Conservation (phyloP, 306 rosid species). For the Acacia confusa region DNA sequence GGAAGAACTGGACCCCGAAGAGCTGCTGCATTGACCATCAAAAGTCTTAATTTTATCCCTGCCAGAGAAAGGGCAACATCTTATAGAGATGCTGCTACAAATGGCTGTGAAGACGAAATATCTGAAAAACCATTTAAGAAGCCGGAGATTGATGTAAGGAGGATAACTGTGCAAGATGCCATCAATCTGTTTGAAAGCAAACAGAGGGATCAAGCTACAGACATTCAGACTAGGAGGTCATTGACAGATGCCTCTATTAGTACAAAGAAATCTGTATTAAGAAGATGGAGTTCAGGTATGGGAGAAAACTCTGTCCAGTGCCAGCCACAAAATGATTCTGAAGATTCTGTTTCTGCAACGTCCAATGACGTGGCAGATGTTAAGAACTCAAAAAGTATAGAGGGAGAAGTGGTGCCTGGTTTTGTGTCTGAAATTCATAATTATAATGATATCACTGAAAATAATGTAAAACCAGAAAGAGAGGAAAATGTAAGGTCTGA, state of each 20-base stretch:
- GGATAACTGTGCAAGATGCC: constrained; percentile 95
- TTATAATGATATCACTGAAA: constrained; percentile 39
- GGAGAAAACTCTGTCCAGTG: constrained; percentile 63
- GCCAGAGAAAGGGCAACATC: constrained; percentile 55
- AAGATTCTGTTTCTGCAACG: constrained; percentile 46
- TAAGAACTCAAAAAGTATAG: constrained; percentile 40
- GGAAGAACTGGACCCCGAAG: constrained; percentile 89
- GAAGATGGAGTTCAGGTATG: constrained; percentile 95
- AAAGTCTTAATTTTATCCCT: constrained; percentile 77
- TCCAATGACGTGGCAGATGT: constrained; percentile 40
- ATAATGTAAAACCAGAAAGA: constrained; percentile 42
- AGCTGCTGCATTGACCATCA: constrained; percentile 85
- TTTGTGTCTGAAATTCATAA: constrained; percentile 39
- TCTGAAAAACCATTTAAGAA: constrained; percentile 56
- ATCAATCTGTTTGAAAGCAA: constrained; percentile 93
- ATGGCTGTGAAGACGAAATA: constrained; percentile 63
- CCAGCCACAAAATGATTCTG: constrained; percentile 53
- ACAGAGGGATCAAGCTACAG: constrained; percentile 65
- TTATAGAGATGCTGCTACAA: constrained; percentile 51
- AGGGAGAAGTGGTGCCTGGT: constrained; percentile 45
- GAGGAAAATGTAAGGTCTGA: constrained; percentile 46
- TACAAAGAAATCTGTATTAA: constrained; percentile 84
- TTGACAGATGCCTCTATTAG: constrained; percentile 52
- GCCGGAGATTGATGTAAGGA: constrained; percentile 67
- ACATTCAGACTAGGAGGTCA: constrained; percentile 64